Conservation (phyloP, 805 yeast genomes). For the Wickerhamomyces tratensis region DNA sequence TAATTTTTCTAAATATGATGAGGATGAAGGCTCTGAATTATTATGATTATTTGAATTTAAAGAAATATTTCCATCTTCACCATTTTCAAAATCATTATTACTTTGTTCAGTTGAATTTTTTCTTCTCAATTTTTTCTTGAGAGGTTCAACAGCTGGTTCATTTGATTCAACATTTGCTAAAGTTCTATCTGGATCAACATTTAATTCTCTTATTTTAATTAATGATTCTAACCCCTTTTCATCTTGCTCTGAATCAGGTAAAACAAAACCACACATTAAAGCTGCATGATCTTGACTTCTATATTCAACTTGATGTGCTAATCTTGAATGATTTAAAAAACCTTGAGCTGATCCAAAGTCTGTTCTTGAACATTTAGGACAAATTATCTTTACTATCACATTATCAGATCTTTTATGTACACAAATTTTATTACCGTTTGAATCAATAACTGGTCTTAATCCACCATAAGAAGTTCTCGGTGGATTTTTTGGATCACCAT, state of each 20-base stretch:
- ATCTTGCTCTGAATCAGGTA: slow-evolving; percentile 48
- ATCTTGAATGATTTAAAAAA: slow-evolving; percentile 65
- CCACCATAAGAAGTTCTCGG: slow-evolving; percentile 28
- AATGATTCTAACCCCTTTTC: slow-evolving; percentile 35
- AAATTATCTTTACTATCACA: slow-evolving; percentile 53
- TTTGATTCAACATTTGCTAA: slow-evolving; percentile 16
- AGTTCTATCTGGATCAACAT: slow-evolving; percentile 32
- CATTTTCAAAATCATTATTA: too few species aligned
- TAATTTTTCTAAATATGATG: slow-evolving; percentile 9
- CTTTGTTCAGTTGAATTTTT: background rate
- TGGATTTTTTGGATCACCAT: slow-evolving; percentile 21
- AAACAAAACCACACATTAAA: slow-evolving; percentile 47
- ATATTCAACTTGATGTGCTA: slow-evolving; percentile 64
- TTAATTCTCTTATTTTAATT: slow-evolving; percentile 23
- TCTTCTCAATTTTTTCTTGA: slow-evolving; percentile 9
- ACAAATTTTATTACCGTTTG: slow-evolving; percentile 32
- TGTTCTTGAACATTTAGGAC: slow-evolving; percentile 56
- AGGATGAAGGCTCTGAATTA: background rate
- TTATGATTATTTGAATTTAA: background rate
- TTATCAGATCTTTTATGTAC: slow-evolving; percentile 65
- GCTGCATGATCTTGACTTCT: slow-evolving; percentile 72
- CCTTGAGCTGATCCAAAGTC: slow-evolving; percentile 78
- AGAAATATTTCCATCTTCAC: background rate
- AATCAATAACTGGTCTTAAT: slow-evolving; percentile 39
- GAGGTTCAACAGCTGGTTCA: slow-evolving; percentile 7